phyloP scores from a whole-genome alignment of 176 grass and related monocot genomes.

The Carex scoparia region DNA sequence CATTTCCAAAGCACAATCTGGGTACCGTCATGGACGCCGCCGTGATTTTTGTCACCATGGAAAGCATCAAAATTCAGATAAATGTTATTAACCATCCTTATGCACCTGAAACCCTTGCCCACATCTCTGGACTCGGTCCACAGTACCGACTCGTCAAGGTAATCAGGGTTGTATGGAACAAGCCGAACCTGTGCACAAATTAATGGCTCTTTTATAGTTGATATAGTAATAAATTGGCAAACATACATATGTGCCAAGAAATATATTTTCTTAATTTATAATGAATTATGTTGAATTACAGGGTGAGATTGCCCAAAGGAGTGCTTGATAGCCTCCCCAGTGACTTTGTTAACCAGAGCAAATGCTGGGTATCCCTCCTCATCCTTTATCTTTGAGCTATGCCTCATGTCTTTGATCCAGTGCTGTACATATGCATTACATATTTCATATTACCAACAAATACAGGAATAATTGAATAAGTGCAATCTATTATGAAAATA shows the following conservation, averaged over 20 bases:
- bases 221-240: not conserved
- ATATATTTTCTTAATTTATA: not conserved
- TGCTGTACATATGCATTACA: conserved; percentile 36
- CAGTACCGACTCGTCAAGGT: conserved; percentile 78
- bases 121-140: conserved; percentile 90
- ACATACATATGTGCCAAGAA: not conserved
- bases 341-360: conserved; percentile 70
- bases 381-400: conserved; percentile 70
- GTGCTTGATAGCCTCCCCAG: conserved; percentile 83
- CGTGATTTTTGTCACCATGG: conserved; percentile 79
- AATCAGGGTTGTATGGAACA: conserved; percentile 59
- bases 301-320: conserved; percentile 63
- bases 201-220: not conserved
- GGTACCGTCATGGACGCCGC: conserved; percentile 79
- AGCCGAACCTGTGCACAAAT: conserved; percentile 49
- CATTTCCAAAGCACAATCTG: conserved; percentile 80
- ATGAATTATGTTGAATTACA: conserved; percentile 29
- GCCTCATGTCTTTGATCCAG: conserved; percentile 89
- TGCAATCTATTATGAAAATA: not conserved
- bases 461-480: not conserved
- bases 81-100: conserved; percentile 98
- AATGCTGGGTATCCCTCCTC: conserved; percentile 88
- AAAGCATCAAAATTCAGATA: conserved; percentile 86
- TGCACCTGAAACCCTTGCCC: conserved; percentile 64
- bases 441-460: not conserved